A percentile compares a stretch with the other conserved stretches of the same genome.
phyloP scores from a whole-genome alignment of 2,329 filamentous ascomycete genomes.

The Paracoccidioides brasiliensis region DNA sequence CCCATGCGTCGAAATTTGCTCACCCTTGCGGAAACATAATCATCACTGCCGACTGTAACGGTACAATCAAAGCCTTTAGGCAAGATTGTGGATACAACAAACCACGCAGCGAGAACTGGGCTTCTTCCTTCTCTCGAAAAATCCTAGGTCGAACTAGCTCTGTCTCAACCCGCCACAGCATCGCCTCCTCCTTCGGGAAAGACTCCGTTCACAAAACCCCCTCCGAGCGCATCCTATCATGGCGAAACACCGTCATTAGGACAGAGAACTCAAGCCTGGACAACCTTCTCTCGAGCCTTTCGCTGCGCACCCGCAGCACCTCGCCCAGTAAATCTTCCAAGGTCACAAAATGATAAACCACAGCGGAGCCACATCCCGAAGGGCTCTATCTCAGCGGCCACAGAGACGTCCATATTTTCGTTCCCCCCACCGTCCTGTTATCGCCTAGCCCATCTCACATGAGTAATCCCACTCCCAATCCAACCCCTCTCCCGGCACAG shows the following conservation, averaged over 20 bases:
- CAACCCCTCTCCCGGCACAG: conserved; percentile 7
- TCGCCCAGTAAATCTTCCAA: conserved; percentile 35
- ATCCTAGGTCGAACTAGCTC: conserved; percentile 45
- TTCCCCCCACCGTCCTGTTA: conserved; percentile 9
- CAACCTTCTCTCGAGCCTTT: conserved; percentile 17
- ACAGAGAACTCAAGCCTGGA: conserved; percentile 40
- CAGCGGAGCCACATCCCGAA: not conserved
- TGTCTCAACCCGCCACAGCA: conserved; percentile 41
- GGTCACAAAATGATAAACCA: conserved; percentile 2
- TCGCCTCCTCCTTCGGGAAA: conserved; percentile 34
- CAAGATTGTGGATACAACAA: conserved; percentile 84
- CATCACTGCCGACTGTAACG: conserved; percentile 76
- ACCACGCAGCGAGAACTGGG: conserved; percentile 63
- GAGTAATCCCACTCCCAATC: not conserved
- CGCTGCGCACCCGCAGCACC: conserved; percentile 30
- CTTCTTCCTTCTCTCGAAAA: conserved; percentile 61
- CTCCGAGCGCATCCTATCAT: conserved; percentile 72
- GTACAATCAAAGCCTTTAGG: conserved; percentile 84
- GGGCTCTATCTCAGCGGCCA: conserved; percentile 6
- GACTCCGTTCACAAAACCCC: conserved; percentile 35
- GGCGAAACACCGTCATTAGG: conserved; percentile 59
- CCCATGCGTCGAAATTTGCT: conserved; percentile 60
- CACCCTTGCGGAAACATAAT: conserved; percentile 82
- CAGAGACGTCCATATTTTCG: conserved; percentile 18
- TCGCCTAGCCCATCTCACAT: not conserved